Evolutionary conservation across 2,329 filamentous ascomycete genomes (phyloP).

Genomic region (Aspergillus sp.): DNA sequence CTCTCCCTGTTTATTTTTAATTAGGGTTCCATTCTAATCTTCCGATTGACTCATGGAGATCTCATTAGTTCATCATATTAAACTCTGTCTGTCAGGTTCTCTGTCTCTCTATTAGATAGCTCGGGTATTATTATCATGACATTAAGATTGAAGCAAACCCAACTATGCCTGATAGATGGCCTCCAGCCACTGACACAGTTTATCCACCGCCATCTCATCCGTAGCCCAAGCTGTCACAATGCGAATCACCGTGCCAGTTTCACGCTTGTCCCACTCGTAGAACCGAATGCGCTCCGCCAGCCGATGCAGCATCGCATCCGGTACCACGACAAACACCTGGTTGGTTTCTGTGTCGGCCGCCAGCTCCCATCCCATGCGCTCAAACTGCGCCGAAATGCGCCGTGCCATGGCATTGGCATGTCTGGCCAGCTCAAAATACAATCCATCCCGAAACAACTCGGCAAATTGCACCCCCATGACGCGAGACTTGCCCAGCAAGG

Average conservation of each 20-base stretch:
- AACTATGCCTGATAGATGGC: neutral
- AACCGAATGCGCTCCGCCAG: slow-evolving; percentile 50
- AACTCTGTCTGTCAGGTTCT: neutral
- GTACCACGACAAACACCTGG: slow-evolving; percentile 53
- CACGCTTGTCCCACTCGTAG: slow-evolving; percentile 51
- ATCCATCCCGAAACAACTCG: slow-evolving; percentile 49
- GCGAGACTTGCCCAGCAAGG: slow-evolving; percentile 53
- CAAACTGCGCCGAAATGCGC: slow-evolving; percentile 48
- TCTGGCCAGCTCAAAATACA: slow-evolving; percentile 51
- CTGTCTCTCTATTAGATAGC: no score
- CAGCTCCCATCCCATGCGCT: slow-evolving; percentile 45
- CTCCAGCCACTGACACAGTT: slow-evolving; percentile 22
- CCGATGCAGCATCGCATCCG: slow-evolving; percentile 38
- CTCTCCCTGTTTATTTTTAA: neutral
- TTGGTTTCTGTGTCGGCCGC: slow-evolving; percentile 53
- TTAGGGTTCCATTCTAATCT: neutral
- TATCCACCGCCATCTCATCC: slow-evolving; percentile 45
- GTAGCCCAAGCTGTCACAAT: slow-evolving; percentile 57
- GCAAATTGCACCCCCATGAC: slow-evolving; percentile 54
- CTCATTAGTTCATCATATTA: neutral
- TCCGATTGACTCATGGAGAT: neutral
- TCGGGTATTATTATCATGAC: neutral
- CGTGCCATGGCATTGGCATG: slow-evolving; percentile 50
- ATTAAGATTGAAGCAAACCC: neutral
- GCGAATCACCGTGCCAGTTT: slow-evolving; percentile 45